Conservation (phyloP, 345 rosid species). For the Trapa incisa region DNA sequence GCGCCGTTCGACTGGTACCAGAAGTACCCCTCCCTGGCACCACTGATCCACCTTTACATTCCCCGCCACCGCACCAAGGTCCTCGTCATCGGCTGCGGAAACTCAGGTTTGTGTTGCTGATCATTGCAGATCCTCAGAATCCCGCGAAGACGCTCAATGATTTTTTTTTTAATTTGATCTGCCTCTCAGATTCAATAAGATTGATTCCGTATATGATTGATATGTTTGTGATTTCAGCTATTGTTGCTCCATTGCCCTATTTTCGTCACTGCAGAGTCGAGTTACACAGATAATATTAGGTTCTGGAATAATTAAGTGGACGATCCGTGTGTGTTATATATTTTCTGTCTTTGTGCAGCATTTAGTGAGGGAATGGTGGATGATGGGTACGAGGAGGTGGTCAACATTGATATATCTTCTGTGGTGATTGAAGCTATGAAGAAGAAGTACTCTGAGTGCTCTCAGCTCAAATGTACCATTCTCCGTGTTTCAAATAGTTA, state of each 20-base stretch:
- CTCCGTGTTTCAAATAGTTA: background rate
- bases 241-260: background rate
- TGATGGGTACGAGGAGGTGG: constrained; percentile 71
- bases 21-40: constrained; percentile 62
- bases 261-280: background rate
- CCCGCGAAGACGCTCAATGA: background rate
- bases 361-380: constrained; percentile 73
- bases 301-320: background rate
- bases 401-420: constrained; percentile 62
- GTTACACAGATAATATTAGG: background rate
- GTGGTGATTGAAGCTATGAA: constrained; percentile 65
- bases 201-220: background rate
- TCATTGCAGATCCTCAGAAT: background rate
- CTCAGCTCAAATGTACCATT: constrained; percentile 53
- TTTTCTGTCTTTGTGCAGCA: constrained; percentile 22
- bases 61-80: constrained; percentile 36
- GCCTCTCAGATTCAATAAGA: background rate
- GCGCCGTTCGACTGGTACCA: constrained; percentile 91
- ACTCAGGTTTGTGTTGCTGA: constrained; percentile 40
- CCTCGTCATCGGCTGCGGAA: constrained; percentile 84
- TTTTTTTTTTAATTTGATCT: background rate
- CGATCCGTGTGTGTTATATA: background rate
- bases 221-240: background rate
- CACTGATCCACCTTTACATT: constrained; percentile 61
- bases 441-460: constrained; percentile 35